A percentile compares a stretch with the other conserved stretches of the same genome.
Evolutionary conservation across 164 flowering plant species (phyloP).

Genomic region (Santalum album): DNA sequence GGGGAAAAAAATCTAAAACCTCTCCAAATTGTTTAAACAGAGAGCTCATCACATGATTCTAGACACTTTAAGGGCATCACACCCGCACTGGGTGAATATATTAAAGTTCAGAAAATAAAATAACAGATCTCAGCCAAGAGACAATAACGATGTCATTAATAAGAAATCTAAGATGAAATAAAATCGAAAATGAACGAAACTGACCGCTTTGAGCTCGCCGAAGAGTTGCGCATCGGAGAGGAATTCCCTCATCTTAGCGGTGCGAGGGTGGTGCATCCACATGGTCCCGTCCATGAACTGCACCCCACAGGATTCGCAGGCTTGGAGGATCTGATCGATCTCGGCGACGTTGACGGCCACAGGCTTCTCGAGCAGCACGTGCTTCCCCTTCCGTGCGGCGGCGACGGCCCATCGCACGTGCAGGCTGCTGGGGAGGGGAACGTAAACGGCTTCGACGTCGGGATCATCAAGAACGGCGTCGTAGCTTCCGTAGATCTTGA

Average conservation of each 20-base stretch:
- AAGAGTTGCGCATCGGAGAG: slow-evolving; percentile 34
- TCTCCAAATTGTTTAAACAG: too few relatives aligned
- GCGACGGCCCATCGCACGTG: slow-evolving; percentile 48
- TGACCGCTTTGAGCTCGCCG: slow-evolving; percentile 45
- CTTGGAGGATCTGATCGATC: slow-evolving; percentile 42
- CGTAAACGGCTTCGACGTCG: slow-evolving; percentile 54
- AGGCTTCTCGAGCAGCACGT: slow-evolving; percentile 66
- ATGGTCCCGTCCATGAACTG: slow-evolving; percentile 78
- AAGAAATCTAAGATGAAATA: too few relatives aligned
- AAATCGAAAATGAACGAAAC: too few relatives aligned
- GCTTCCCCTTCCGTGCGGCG: slow-evolving; percentile 59
- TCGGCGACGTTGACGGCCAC: slow-evolving; percentile 44
- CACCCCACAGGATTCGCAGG: slow-evolving; percentile 50
- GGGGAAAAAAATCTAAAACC: too few relatives aligned
- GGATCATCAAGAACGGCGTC: slow-evolving; percentile 57
- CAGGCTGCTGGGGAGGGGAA: slow-evolving; percentile 60
- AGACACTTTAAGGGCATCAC: too few relatives aligned
- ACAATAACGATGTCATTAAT: too few relatives aligned
- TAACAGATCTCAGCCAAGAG: too few relatives aligned
- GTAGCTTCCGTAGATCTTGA: slow-evolving; percentile 50
- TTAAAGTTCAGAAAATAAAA: too few relatives aligned
- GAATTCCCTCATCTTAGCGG: slow-evolving; percentile 45
- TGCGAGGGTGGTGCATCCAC: slow-evolving; percentile 80
- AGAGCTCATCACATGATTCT: too few relatives aligned
- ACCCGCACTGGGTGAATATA: too few relatives aligned